Percentiles rank a stretch among this genome's conserved stretches.
These are phyloP conservation scores for Carallia brachiata DNA, from an alignment of 345 rosid genomes.

Conservation along the genomic window DNA sequence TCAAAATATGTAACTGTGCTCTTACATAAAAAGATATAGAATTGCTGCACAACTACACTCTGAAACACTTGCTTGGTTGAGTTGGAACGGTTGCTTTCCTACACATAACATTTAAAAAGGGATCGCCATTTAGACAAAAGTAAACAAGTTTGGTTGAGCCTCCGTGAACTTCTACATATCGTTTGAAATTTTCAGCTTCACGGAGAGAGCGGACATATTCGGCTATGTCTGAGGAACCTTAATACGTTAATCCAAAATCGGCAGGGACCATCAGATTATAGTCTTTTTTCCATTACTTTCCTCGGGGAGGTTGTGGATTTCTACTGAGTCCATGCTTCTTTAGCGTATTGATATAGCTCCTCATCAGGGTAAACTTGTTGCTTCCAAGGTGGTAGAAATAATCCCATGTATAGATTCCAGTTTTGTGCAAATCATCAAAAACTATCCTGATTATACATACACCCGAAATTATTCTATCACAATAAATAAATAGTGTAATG, in stretches of 20 bases:
- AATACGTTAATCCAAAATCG: background rate
- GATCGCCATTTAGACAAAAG: too few species aligned
- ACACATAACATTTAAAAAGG: too few species aligned
- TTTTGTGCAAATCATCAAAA: slow-evolving; percentile 92
- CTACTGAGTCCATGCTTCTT: slow-evolving; percentile 86
- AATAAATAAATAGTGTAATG: background rate
- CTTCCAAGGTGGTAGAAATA: slow-evolving; percentile 76
- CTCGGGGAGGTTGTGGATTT: slow-evolving; percentile 55
- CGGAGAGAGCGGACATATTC: background rate
- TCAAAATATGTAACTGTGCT: too few species aligned
- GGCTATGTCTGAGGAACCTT: background rate
- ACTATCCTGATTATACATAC: slow-evolving; percentile 50
- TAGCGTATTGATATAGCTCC: slow-evolving; percentile 67
- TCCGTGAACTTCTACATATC: background rate
- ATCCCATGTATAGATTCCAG: slow-evolving; percentile 94
- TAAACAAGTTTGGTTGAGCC: background rate
- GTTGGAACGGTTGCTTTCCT: too few species aligned
- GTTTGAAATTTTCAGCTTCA: background rate
- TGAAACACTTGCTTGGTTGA: too few species aligned
- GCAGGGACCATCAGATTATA: background rate
- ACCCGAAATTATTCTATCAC: slow-evolving; percentile 1
- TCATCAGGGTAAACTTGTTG: slow-evolving; percentile 79
- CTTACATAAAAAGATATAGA: too few species aligned
- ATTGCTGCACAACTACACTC: too few species aligned
- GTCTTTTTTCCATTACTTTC: slow-evolving; percentile 36